These are phyloP conservation scores for Fusarium austroafricanum DNA, from an alignment of 2,329 filamentous ascomycete species.

Conservation along the genomic window DNA sequence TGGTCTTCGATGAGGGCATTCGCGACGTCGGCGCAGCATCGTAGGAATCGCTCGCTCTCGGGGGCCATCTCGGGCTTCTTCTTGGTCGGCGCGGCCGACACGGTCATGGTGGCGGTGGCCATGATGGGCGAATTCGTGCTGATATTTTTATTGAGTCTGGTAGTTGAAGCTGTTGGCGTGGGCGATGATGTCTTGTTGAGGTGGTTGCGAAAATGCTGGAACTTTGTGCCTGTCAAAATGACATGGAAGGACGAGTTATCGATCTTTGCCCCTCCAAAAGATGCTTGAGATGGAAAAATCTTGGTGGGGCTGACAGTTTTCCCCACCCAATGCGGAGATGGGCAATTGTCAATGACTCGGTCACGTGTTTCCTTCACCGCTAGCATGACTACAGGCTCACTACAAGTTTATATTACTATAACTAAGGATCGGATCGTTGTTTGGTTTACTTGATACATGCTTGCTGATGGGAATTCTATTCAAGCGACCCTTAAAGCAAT, in stretches of 20 bases:
- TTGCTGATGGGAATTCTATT: no score
- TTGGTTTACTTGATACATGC: no score
- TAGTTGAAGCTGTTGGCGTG: fast-evolving
- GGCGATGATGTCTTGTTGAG: neutral
- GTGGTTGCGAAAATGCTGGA: neutral
- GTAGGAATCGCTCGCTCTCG: constrained; percentile 93
- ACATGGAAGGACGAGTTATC: constrained; percentile 19
- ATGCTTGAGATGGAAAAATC: constrained; percentile 35
- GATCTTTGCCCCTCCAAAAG: constrained; percentile 44
- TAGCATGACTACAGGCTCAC: neutral
- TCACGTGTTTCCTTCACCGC: constrained; percentile 23
- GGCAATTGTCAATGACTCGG: constrained; percentile 28
- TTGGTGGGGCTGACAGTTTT: constrained; percentile 37
- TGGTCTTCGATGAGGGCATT: constrained; percentile 95
- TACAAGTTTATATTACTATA: no score
- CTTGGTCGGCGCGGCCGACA: constrained; percentile 73
- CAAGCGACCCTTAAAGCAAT: no score
- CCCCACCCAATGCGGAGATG: constrained; percentile 36
- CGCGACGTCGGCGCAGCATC: constrained; percentile 95
- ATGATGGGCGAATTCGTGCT: constrained; percentile 41
- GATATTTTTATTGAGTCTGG: neutral
- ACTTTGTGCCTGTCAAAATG: neutral
- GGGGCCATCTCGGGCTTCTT: constrained; percentile 84
- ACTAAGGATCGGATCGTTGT: no score
- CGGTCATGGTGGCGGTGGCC: constrained; percentile 69